Conservation (phyloP, 805 yeast genomes). For the Teunomyces atbi region DNA sequence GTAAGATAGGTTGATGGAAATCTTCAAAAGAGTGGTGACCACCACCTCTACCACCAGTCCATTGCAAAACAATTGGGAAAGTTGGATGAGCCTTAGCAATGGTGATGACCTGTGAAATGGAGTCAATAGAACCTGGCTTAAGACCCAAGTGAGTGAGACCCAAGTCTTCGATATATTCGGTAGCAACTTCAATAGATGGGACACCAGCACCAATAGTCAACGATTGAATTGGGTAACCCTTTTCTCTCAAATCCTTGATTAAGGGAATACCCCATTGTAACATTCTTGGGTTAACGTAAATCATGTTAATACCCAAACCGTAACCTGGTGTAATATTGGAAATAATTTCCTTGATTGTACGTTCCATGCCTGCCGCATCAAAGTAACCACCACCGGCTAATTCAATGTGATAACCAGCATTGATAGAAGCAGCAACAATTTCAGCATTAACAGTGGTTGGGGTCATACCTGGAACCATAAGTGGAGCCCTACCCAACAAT, state of each 20-base stretch:
- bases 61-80: constrained; percentile 96
- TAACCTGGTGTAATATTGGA: constrained; percentile 71
- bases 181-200: constrained; percentile 94
- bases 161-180: constrained; percentile 90
- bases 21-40: constrained; percentile 99
- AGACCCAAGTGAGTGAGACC: constrained; percentile 93
- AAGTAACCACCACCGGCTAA: constrained; percentile 99
- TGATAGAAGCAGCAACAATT: constrained; percentile 89
- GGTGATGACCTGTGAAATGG: constrained; percentile 78
- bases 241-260: constrained; percentile 81
- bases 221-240: constrained; percentile 95
- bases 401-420: constrained; percentile 97
- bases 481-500: constrained; percentile 89
- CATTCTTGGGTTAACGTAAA: constrained; percentile 96
- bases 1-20: constrained; percentile 95
- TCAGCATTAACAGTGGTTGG: constrained; percentile 96
- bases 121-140: constrained; percentile 97
- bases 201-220: constrained; percentile 99
- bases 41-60: constrained; percentile 99
- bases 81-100: constrained; percentile 94
- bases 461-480: constrained; percentile 99
- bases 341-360: constrained; percentile 74
- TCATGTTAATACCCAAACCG: constrained; percentile 87
- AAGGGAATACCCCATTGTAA: constrained; percentile 98
- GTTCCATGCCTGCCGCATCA: constrained; percentile 63